These are phyloP conservation scores for Tetraselmis chui DNA, from an alignment of 139 green algal species.

Conservation along the genomic window DNA sequence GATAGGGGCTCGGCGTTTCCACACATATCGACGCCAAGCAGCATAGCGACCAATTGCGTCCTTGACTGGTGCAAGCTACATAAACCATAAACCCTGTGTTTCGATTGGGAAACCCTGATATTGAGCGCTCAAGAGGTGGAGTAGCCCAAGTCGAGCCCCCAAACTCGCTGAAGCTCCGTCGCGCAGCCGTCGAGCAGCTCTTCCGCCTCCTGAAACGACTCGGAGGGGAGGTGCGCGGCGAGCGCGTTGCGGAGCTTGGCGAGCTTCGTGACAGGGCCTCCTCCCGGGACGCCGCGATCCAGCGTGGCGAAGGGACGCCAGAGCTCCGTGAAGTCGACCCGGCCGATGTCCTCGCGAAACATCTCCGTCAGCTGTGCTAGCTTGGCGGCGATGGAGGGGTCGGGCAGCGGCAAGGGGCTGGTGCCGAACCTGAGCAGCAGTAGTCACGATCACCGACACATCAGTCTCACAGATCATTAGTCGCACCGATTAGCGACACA, in stretches of 20 bases:
- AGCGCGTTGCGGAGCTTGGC: constrained; percentile 43
- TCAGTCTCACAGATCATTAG: too few relatives aligned
- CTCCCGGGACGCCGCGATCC: constrained; percentile 12
- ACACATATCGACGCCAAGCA: too few relatives aligned
- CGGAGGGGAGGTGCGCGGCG: constrained; percentile 22
- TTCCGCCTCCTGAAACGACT: neutral
- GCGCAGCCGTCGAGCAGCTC: neutral
- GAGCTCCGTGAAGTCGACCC: constrained; percentile 36
- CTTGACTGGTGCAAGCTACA: too few relatives aligned
- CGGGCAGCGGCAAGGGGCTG: constrained; percentile 3
- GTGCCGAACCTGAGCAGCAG: neutral
- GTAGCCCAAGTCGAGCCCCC: neutral
- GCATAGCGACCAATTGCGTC: too few relatives aligned
- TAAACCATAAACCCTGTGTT: too few relatives aligned
- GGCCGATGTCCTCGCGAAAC: constrained; percentile 28
- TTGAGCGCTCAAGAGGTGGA: neutral
- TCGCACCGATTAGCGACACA: too few relatives aligned
- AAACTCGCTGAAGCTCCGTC: neutral
- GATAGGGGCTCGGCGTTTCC: too few relatives aligned
- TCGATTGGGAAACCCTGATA: too few relatives aligned
- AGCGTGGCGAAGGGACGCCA: constrained; percentile 56
- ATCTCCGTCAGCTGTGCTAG: constrained; percentile 17
- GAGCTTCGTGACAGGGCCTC: constrained; percentile 31
- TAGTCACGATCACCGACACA: too few relatives aligned
- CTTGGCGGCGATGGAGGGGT: constrained; percentile 2